Base-by-base conservation (phyloP, 2,329 filamentous ascomycete species). In the Leptographium procerum region DNA sequence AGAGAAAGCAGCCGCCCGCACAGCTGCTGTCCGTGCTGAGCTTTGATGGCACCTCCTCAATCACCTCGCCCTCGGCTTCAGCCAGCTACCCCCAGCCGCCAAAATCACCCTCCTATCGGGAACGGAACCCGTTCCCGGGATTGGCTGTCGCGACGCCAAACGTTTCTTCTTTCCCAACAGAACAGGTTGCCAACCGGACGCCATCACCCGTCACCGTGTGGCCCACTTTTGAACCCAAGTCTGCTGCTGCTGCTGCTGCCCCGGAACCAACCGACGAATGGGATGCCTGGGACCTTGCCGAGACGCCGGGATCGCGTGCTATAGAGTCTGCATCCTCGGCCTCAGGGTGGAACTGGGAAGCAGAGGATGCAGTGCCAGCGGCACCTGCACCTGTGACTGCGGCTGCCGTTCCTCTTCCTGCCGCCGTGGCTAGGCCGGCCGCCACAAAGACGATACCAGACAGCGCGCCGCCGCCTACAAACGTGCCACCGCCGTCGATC, bases 401-500 rank as follows among this genome's bases (percentile, higher is more conserved):
- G 4, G 13, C 48, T 16, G 16, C 36, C 7, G 7, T 22, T n/a
- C 40, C 40, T 2, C 16, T 43, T 3, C 40, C 40, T 7, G 31
- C 60, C 1, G 56, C 51, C 7, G 55, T 61, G 4, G 28, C 57
- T 2, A 34, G 51, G 19, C 36, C 52, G 1, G 26, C 51, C 1
- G 29, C 28, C 2, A 10, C 29, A 31, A 52, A 47, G 55, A 22
- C 57, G 19, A 53, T 67, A 55, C 61, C 67, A n/a, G 69, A 75
- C 59, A 67, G 69, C 45, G 68, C 70, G 6, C 73, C 77, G 28
- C 87, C 89, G 7, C 91, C 91, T 6, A 89, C 85, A 22, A 96
- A 96, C 67, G 84, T 96, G 9, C 92, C 92, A 11, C 92, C 92
- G 5, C 92, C 92, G 1, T 89, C 89, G 1, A 79, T 95, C 24